Evolutionary conservation across 2,329 filamentous ascomycete genomes (phyloP).

Genomic region (Aaosphaeria pasadenensis): DNA sequence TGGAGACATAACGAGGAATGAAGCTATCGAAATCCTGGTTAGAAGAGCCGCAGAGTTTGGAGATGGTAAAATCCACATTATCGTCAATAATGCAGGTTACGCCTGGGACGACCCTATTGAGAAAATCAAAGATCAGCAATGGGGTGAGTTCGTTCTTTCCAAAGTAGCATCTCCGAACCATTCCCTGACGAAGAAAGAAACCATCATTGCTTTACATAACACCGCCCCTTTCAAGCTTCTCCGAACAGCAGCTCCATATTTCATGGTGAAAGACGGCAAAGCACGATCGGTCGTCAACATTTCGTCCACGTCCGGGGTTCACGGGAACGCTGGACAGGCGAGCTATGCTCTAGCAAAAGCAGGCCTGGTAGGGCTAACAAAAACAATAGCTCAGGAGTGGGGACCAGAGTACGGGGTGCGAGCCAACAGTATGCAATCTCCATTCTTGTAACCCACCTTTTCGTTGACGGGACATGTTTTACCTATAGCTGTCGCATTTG

Average conservation of each 20-base stretch:
- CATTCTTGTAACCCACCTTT: neutral
- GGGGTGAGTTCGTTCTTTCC: neutral
- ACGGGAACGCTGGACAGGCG: neutral
- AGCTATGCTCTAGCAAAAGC: neutral
- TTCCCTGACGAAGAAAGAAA: neutral
- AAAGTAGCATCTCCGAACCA: no score
- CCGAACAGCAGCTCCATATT: neutral
- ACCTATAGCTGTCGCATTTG: neutral
- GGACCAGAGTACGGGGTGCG: neutral
- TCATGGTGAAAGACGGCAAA: neutral
- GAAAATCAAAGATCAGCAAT: neutral
- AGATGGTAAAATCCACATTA: neutral
- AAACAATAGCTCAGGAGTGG: neutral
- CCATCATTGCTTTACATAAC: neutral
- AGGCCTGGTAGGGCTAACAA: neutral
- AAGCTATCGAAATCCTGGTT: neutral
- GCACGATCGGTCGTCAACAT: neutral
- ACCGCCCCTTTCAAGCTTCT: neutral
- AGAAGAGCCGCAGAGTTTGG: neutral
- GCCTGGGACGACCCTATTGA: neutral
- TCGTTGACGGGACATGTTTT: neutral
- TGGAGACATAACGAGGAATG: neutral
- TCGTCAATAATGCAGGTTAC: neutral
- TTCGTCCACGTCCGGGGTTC: neutral
- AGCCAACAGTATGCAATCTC: neutral